Evolutionary conservation across 257 asterid species (phyloP).

Genomic region (Fraxinus cuspidata): DNA sequence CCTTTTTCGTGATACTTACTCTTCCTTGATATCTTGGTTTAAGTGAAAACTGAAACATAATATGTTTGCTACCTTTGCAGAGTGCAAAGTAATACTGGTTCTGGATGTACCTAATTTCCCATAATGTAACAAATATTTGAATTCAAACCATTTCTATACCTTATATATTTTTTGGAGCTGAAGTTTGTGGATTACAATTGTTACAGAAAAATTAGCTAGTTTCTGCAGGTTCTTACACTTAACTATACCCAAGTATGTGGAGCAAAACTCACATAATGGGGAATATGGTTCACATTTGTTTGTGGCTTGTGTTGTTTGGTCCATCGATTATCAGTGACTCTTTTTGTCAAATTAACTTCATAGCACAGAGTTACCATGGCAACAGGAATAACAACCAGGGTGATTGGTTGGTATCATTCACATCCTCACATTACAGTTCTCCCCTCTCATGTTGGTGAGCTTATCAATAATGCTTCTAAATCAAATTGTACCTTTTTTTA

Average conservation of each 20-base stretch:
- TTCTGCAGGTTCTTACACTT: conserved; percentile 2
- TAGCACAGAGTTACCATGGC: conserved; percentile 81
- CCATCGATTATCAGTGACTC: conserved; percentile 9
- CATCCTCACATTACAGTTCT: conserved; percentile 99
- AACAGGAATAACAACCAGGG: conserved; percentile 87
- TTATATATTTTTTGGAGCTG: neutral
- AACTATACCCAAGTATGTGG: neutral
- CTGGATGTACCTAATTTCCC: neutral
- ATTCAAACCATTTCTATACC: neutral
- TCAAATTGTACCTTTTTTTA: neutral
- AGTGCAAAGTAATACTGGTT: neutral
- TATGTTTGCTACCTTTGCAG: neutral
- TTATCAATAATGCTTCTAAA: conserved; percentile 5
- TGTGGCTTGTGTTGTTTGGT: neutral
- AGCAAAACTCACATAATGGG: conserved; percentile 3
- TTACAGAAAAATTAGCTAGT: neutral
- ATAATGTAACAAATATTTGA: conserved; percentile 3
- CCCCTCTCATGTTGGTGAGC: conserved; percentile 98
- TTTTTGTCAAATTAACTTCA: conserved; percentile 60
- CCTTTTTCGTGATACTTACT: conserved; percentile 46
- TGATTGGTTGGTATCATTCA: conserved; percentile 99
- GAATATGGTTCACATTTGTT: neutral
- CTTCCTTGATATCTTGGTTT: conserved; percentile 5
- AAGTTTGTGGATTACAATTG: neutral
- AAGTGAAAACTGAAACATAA: neutral